Percentiles rank a stretch among this genome's conserved stretches.
Conservation (phyloP, 352 stramenopile species). For the Phytophthora pluvialis region DNA sequence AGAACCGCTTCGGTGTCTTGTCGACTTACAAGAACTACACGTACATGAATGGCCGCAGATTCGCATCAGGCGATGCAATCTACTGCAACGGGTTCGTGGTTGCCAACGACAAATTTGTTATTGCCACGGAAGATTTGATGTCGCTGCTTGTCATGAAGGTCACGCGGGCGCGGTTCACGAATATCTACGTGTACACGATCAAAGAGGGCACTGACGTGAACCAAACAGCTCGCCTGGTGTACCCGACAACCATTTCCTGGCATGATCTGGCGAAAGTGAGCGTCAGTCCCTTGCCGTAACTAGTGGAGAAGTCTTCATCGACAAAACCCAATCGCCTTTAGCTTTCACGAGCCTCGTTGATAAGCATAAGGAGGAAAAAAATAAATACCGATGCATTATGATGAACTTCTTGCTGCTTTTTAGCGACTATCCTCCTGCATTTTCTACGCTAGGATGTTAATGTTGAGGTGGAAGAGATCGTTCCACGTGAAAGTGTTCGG, state of each 20-base stretch:
- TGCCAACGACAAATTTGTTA: constrained; percentile 57
- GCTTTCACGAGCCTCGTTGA: background rate
- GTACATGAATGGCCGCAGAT: constrained; percentile 30
- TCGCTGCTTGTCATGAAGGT: constrained; percentile 56
- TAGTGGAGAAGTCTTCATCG: background rate
- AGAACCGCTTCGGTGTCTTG: constrained; percentile 43
- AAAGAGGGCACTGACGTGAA: constrained; percentile 38
- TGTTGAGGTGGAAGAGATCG: constrained; percentile 47
- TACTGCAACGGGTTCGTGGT: constrained; percentile 70
- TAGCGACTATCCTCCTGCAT: background rate
- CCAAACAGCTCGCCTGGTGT: constrained; percentile 50
- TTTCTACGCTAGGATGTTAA: constrained; percentile 41
- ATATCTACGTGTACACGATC: constrained; percentile 58
- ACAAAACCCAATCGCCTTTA: background rate
- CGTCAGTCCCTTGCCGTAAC: constrained; percentile 34
- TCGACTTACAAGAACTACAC: constrained; percentile 56
- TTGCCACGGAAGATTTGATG: constrained; percentile 49
- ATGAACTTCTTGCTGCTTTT: background rate
- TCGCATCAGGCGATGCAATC: constrained; percentile 48
- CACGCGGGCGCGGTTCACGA: constrained; percentile 38
- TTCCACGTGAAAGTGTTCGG: constrained; percentile 45
- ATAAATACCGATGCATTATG: constrained; percentile 24
- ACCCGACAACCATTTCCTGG: constrained; percentile 48
- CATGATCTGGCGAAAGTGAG: constrained; percentile 43
- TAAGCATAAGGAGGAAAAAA: background rate